These are phyloP conservation scores for Carnegiea gigantea DNA, from an alignment of 179 eudicot species.

Conservation along the genomic window DNA sequence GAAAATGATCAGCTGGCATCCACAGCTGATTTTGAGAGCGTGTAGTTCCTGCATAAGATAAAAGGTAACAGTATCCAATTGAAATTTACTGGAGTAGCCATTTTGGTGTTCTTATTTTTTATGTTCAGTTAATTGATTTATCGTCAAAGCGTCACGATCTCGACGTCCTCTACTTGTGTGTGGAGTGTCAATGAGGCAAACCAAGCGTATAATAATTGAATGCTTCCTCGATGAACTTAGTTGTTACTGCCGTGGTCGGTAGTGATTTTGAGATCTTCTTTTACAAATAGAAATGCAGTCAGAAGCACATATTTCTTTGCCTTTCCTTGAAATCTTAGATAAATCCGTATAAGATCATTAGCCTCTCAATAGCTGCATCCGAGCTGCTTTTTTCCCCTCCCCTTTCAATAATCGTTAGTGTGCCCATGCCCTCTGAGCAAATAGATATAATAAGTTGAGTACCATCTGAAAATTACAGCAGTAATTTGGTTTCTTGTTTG, in stretches of 20 bases:
- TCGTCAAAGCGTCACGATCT: neutral
- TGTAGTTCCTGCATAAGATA: no score
- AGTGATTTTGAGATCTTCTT: neutral
- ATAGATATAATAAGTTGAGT: conserved; percentile 6
- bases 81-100: neutral
- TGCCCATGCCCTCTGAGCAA: neutral
- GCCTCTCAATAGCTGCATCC: neutral
- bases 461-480: conserved; percentile 21
- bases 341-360: neutral
- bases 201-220: no score
- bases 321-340: neutral
- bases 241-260: neutral
- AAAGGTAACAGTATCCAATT: no score
- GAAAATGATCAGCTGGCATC: no score
- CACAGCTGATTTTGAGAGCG: no score
- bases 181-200: no score
- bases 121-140: neutral
- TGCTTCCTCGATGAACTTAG: no score
- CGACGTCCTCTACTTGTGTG: neutral
- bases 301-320: no score
- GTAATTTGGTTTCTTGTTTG: conserved; percentile 32
- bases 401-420: neutral
- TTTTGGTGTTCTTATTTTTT: neutral
- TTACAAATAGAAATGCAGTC: neutral
- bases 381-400: neutral